Percentiles rank a stretch among this genome's conserved stretches.
phyloP scores from a whole-genome alignment of 2,329 filamentous ascomycete species.

The Knufia petricola region DNA sequence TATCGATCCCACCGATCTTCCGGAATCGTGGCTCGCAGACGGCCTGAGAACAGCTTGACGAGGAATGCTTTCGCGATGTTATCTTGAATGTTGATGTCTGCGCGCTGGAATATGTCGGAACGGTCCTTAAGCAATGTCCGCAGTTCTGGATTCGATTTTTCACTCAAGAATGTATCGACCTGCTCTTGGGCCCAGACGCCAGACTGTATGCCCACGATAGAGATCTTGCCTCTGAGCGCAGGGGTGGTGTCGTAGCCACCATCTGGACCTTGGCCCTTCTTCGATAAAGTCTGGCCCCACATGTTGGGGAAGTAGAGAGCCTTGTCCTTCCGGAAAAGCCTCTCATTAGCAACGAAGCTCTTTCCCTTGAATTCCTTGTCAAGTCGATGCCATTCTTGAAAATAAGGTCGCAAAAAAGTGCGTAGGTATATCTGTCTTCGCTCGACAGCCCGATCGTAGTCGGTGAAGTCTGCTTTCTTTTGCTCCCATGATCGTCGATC shows the following conservation, averaged over 20 bases:
- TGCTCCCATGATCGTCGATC: conserved; percentile 59
- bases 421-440: conserved; percentile 68
- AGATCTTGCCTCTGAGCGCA: conserved; percentile 61
- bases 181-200: conserved; percentile 80
- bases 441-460: conserved; percentile 75
- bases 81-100: conserved; percentile 84
- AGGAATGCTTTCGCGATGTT: conserved; percentile 56
- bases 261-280: conserved; percentile 32
- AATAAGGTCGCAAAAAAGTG: conserved; percentile 79
- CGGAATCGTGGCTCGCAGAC: conserved; percentile 39
- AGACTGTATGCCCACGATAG: conserved; percentile 71
- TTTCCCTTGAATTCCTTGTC: conserved; percentile 68
- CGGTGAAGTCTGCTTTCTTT: conserved; percentile 67
- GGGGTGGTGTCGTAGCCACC: conserved; percentile 62
- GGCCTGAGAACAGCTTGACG: conserved; percentile 45
- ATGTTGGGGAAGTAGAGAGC: conserved; percentile 94
- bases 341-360: conserved; percentile 74
- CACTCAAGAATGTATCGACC: conserved; percentile 59
- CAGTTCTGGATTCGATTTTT: conserved; percentile 59
- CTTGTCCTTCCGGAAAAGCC: conserved; percentile 71
- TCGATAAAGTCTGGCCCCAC: conserved; percentile 60
- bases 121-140: conserved; percentile 49
- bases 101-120: conserved; percentile 54
- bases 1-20: conserved; percentile 47
- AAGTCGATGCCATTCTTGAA: conserved; percentile 88